Percentiles rank a stretch among this genome's conserved stretches.
Evolutionary conservation across 176 grass and related monocot species (phyloP).

Genomic region (Microstegium vimineum): DNA sequence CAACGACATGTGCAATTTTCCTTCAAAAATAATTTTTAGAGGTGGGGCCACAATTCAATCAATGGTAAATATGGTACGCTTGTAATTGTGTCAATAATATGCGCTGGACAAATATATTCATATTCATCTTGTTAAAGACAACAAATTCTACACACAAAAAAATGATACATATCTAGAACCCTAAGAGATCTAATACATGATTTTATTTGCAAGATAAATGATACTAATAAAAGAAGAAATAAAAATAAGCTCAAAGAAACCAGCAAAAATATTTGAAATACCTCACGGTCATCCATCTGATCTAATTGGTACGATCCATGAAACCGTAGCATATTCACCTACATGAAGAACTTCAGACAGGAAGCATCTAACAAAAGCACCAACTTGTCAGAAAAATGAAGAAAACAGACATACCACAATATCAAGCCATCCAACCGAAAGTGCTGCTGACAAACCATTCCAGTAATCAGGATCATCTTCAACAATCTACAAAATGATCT

Average conservation of each 20-base stretch:
- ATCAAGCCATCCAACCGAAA: conserved; percentile 95
- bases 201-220: conserved; percentile 10
- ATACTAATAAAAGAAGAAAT: conserved; percentile 5
- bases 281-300: conserved; percentile 93
- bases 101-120: no score
- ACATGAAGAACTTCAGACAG: conserved; percentile 40
- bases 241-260: conserved; percentile 19
- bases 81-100: no score
- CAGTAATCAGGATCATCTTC: conserved; percentile 95
- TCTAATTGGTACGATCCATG: conserved; percentile 96
- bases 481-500: conserved; percentile 48
- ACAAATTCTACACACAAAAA: neutral
- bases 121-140: neutral
- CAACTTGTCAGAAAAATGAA: conserved; percentile 14
- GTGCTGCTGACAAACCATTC: conserved; percentile 77
- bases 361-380: conserved; percentile 22
- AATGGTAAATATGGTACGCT: no score
- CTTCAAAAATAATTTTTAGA: no score
- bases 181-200: neutral
- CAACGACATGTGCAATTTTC: no score
- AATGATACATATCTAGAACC: neutral
- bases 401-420: conserved; percentile 64
- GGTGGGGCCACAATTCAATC: no score
- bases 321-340: conserved; percentile 88
- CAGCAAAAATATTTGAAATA: conserved; percentile 33